Conservation (phyloP, 1,139 yeast genomes). For the Debaryomyces nepalensis region DNA sequence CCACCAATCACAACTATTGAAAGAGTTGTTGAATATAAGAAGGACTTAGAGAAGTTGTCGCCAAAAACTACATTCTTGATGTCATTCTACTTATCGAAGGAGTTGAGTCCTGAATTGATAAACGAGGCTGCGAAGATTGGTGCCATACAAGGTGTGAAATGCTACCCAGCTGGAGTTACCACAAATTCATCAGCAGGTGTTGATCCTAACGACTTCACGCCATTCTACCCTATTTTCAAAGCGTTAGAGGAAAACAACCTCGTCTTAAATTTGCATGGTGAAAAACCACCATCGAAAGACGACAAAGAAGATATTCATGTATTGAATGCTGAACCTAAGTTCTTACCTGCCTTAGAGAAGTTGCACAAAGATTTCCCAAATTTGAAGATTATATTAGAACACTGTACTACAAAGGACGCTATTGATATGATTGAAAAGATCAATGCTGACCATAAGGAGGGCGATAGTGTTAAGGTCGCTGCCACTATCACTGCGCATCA, state of each 20-base stretch:
- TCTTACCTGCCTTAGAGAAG: constrained; percentile 85
- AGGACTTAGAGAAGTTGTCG: constrained; percentile 63
- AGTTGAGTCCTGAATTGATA: constrained; percentile 83
- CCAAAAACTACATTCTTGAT: constrained; percentile 88
- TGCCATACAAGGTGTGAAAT: constrained; percentile 83
- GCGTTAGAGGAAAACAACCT: constrained; percentile 81
- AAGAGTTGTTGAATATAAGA: constrained; percentile 71
- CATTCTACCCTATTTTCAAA: constrained; percentile 85
- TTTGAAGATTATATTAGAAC: constrained; percentile 87
- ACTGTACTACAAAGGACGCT: constrained; percentile 92
- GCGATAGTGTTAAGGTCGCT: constrained; percentile 63
- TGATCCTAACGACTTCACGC: constrained; percentile 85
- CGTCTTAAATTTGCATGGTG: constrained; percentile 92
- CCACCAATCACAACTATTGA: constrained; percentile 91
- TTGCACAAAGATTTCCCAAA: constrained; percentile 84
- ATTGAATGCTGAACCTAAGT: constrained; percentile 89
- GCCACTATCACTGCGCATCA: constrained; percentile 98
- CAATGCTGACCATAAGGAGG: constrained; percentile 48
- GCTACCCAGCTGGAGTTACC: constrained; percentile 98
- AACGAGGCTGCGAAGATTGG: constrained; percentile 75
- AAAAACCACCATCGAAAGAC: constrained; percentile 71
- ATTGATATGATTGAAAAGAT: constrained; percentile 73
- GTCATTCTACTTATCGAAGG: constrained; percentile 82
- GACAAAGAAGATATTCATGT: constrained; percentile 70
- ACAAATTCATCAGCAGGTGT: constrained; percentile 95